A percentile compares a stretch with the other conserved stretches of the same genome.
These are phyloP conservation scores for Melianthus villosus DNA, from an alignment of 441 rosid species.

Conservation along the genomic window DNA sequence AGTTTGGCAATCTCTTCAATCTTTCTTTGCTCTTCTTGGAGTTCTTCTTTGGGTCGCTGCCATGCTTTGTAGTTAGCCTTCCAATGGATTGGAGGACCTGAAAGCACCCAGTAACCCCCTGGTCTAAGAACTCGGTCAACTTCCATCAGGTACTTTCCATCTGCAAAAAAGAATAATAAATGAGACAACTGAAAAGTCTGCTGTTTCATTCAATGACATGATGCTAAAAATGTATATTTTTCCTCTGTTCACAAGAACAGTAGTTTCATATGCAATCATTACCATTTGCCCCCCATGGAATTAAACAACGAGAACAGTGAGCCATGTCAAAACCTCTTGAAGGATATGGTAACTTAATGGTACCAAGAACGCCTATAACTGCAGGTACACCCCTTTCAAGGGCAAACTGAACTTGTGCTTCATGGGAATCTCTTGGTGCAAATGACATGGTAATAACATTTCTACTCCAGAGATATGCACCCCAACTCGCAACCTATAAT, in stretches of 20 bases:
- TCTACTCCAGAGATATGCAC: slow-evolving; percentile 27
- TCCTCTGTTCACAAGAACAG: slow-evolving; percentile 20
- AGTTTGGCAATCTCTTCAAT: slow-evolving; percentile 28
- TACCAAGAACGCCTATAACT: slow-evolving; percentile 27
- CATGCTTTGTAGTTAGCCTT: slow-evolving; percentile 19
- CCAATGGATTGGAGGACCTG: slow-evolving; percentile 39
- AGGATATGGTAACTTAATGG: slow-evolving; percentile 24
- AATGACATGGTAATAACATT: slow-evolving; percentile 31
- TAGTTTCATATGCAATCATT: neutral
- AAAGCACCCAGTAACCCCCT: slow-evolving; percentile 40
- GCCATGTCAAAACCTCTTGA: slow-evolving; percentile 37
- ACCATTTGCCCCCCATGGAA: slow-evolving; percentile 30
- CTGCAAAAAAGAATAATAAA: slow-evolving; percentile 18
- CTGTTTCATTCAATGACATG: too few species aligned
- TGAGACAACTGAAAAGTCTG: too few species aligned
- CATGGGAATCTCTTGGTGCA: slow-evolving; percentile 34
- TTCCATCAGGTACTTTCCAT: slow-evolving; percentile 40
- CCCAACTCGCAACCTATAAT: slow-evolving; percentile 37
- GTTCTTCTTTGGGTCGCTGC: slow-evolving; percentile 23
- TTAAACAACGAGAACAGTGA: slow-evolving; percentile 35
- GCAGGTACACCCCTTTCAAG: slow-evolving; percentile 39
- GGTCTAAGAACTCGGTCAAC: slow-evolving; percentile 38
- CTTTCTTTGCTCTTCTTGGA: slow-evolving; percentile 24
- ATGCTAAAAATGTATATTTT: too few species aligned
- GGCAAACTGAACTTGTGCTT: slow-evolving; percentile 36